Percentiles rank a stretch among this genome's conserved stretches.
phyloP scores from a whole-genome alignment of 345 rosid genomes.

The Brassica napus region Da-Ae NC_063446.1:29201001-29201500 shows the following conservation, averaged over 20 bases:
- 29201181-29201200: neutral
- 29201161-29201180: neutral
- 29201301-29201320: too few species aligned
- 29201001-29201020: slow-evolving; percentile 79
- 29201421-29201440: slow-evolving; percentile 7
- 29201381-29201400: neutral
- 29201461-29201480: slow-evolving; percentile 18
- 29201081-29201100: slow-evolving; percentile 98
- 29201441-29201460: slow-evolving; percentile 12
- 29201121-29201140: neutral
- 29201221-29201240: neutral
- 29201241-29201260: neutral
- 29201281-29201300: too few species aligned
- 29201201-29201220: neutral
- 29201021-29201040: slow-evolving; percentile 94
- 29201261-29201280: too few species aligned
- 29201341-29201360: neutral
- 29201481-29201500: slow-evolving; percentile 51
- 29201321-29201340: too few species aligned
- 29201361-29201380: neutral
- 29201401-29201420: slow-evolving; percentile 25
- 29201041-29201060: slow-evolving; percentile 90
- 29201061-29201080: slow-evolving; percentile 82
- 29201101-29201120: slow-evolving; percentile 76
- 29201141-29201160: neutral